Percentiles rank a stretch among this genome's conserved stretches.
These are phyloP conservation scores for Pichia sp. DNA, from an alignment of 1,139 yeast species.

Conservation along the genomic window DNA sequence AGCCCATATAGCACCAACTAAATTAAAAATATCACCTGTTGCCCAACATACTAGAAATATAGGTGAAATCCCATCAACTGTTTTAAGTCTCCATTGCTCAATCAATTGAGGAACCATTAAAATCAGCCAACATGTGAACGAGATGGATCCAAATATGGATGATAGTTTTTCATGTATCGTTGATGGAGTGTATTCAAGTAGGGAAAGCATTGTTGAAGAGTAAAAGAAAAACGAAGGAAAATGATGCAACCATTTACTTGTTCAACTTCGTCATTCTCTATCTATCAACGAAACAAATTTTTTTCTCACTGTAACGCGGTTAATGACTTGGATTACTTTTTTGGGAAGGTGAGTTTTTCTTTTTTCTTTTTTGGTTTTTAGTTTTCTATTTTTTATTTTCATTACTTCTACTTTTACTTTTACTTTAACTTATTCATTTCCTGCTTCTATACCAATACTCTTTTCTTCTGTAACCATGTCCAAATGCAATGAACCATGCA, in stretches of 20 bases:
- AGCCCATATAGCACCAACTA: conserved; percentile 69
- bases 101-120: conserved; percentile 70
- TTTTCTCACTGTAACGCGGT: neutral
- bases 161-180: conserved; percentile 39
- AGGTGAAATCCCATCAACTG: conserved; percentile 74
- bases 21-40: conserved; percentile 63
- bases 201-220: neutral
- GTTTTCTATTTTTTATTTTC: neutral
- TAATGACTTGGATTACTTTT: neutral
- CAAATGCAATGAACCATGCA: conserved; percentile 42
- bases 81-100: conserved; percentile 73
- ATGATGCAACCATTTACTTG: neutral
- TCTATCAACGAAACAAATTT: neutral
- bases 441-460: too few relatives aligned
- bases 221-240: neutral
- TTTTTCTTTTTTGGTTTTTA: neutral
- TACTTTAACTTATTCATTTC: neutral
- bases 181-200: neutral
- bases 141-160: conserved; percentile 63
- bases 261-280: neutral
- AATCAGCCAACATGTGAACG: conserved; percentile 77
- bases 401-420: too few relatives aligned
- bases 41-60: conserved; percentile 69
- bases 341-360: neutral
- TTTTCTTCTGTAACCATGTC: neutral